Conservation (phyloP, 345 rosid species). For the Clausena lansium region DNA sequence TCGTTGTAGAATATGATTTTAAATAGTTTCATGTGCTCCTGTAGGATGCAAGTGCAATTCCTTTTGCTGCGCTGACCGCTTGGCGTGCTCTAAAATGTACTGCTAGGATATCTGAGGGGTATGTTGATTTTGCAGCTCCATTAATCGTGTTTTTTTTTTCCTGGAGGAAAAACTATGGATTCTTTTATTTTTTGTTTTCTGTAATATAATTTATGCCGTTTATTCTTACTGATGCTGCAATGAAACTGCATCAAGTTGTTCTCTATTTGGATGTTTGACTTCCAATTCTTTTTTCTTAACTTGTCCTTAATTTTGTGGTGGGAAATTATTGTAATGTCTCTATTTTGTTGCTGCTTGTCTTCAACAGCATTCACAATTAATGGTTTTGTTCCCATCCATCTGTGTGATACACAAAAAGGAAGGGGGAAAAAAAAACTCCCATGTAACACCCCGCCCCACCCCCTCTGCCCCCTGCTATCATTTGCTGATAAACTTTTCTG, state of each 20-base stretch:
- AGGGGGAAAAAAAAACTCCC: neutral
- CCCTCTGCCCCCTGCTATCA: neutral
- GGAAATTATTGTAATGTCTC: neutral
- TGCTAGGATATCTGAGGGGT: constrained; percentile 91
- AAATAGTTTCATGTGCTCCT: constrained; percentile 20
- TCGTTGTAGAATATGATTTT: constrained; percentile 4
- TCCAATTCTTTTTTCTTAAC: neutral
- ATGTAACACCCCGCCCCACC: neutral
- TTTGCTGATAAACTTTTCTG: neutral
- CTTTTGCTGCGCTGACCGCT: constrained; percentile 95
- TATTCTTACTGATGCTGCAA: neutral
- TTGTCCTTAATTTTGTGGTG: neutral
- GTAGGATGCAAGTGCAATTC: constrained; percentile 91
- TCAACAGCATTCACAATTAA: neutral
- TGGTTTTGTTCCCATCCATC: neutral
- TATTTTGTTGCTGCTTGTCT: neutral
- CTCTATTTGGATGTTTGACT: neutral
- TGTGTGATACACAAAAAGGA: too few relatives aligned
- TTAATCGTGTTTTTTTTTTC: neutral
- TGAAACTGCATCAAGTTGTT: neutral
- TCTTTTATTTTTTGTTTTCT: neutral
- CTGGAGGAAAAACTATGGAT: too few relatives aligned
- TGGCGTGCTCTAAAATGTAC: constrained; percentile 92
- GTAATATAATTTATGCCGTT: neutral
- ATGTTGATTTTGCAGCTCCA: constrained; percentile 24